These are phyloP conservation scores for Penstemon davidsonii DNA, from an alignment of 257 asterid genomes.

Conservation along the genomic window DNA sequence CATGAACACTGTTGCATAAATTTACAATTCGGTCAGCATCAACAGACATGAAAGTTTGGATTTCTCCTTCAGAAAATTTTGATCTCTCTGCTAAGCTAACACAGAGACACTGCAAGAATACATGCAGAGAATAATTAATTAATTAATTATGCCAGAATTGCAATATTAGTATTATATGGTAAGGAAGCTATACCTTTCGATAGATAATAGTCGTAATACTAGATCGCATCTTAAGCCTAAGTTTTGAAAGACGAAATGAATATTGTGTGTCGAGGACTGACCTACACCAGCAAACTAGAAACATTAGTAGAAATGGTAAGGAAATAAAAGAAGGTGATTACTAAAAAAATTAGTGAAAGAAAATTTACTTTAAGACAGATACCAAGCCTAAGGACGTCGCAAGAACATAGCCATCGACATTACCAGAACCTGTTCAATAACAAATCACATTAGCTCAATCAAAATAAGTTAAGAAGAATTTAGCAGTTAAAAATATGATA, in stretches of 20 bases:
- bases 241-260: slow-evolving; percentile 71
- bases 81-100: slow-evolving; percentile 88
- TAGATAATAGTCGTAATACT: slow-evolving; percentile 85
- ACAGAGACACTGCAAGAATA: slow-evolving; percentile 64
- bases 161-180: neutral
- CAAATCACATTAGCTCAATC: slow-evolving; percentile 10
- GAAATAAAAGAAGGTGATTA: slow-evolving; percentile 17
- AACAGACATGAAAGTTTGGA: slow-evolving; percentile 97
- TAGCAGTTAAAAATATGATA: slow-evolving; percentile 4
- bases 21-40: slow-evolving; percentile 90
- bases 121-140: slow-evolving; percentile 5
- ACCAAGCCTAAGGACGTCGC: slow-evolving; percentile 89
- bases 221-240: slow-evolving; percentile 86
- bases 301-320: slow-evolving; percentile 10
- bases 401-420: slow-evolving; percentile 74
- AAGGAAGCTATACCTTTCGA: slow-evolving; percentile 56
- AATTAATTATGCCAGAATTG: slow-evolving; percentile 7
- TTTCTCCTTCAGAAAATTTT: slow-evolving; percentile 93
- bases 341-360: slow-evolving; percentile 23
- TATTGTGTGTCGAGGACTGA: slow-evolving; percentile 95
- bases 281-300: slow-evolving; percentile 51
- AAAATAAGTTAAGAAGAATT: neutral
- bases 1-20: slow-evolving; percentile 92
- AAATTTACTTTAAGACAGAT: slow-evolving; percentile 73
- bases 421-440: slow-evolving; percentile 57